phyloP scores from a whole-genome alignment of 805 yeast genomes.

The Tetrapisispora taiwanensis region DNA sequence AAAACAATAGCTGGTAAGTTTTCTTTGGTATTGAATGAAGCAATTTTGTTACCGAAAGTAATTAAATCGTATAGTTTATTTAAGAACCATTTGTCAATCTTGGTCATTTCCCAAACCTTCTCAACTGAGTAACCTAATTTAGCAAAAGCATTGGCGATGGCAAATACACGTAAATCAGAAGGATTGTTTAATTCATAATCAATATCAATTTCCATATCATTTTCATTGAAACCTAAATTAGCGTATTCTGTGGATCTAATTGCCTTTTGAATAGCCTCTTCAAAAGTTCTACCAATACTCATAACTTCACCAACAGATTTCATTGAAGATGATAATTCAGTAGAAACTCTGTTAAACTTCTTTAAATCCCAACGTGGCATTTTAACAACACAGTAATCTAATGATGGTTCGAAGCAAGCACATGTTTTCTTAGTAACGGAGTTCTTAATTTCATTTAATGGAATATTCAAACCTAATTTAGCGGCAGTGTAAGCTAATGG shows the following conservation, averaged over 20 bases:
- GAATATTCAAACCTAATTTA: slow-evolving; percentile 84
- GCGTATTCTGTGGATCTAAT: slow-evolving; percentile 87
- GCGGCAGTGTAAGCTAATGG: slow-evolving; percentile 98
- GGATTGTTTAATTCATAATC: slow-evolving; percentile 93
- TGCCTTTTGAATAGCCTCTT: slow-evolving; percentile 96
- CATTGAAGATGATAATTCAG: slow-evolving; percentile 84
- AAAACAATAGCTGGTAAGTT: slow-evolving; percentile 53
- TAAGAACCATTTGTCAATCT: slow-evolving; percentile 94
- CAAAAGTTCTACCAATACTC: slow-evolving; percentile 95
- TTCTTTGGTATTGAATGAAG: slow-evolving; percentile 43
- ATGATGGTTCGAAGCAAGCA: slow-evolving; percentile 94
- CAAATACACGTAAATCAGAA: slow-evolving; percentile 93
- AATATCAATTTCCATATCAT: slow-evolving; percentile 83
- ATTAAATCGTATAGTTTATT: slow-evolving; percentile 72
- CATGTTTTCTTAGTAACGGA: slow-evolving; percentile 90
- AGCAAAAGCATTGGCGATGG: slow-evolving; percentile 87
- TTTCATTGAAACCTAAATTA: slow-evolving; percentile 85
- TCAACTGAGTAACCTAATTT: slow-evolving; percentile 79
- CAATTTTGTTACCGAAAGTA: slow-evolving; percentile 54
- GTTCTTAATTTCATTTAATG: slow-evolving; percentile 83
- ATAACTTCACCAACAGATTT: slow-evolving; percentile 98
- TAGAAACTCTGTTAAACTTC: slow-evolving; percentile 88
- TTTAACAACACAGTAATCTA: slow-evolving; percentile 93
- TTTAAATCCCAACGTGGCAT: slow-evolving; percentile 98
- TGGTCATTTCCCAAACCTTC: slow-evolving; percentile 81